These are phyloP conservation scores for Pestalotiopsis sp. DNA, from an alignment of 2,329 filamentous ascomycete species.

Conservation along the genomic window DNA sequence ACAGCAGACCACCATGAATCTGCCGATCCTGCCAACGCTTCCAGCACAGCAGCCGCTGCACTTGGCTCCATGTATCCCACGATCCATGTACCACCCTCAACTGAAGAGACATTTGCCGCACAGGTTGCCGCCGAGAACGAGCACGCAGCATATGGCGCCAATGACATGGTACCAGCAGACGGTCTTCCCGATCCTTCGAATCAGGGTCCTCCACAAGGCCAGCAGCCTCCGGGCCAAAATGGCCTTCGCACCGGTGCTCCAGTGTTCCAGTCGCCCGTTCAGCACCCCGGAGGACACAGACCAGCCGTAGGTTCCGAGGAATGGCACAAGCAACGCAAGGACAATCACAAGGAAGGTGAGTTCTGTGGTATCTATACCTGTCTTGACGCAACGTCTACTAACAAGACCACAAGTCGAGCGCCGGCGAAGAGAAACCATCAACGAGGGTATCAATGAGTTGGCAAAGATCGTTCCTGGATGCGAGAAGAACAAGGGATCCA, in stretches of 20 bases:
- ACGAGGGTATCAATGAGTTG: conserved; percentile 97
- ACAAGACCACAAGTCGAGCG: conserved; percentile 71
- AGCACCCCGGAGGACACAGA: conserved; percentile 50
- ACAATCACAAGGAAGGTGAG: conserved; percentile 98
- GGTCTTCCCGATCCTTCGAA: conserved; percentile 33
- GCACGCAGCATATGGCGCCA: conserved; percentile 36
- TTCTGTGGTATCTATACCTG: conserved; percentile 9
- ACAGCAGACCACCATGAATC: conserved; percentile 46
- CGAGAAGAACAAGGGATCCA: conserved; percentile 98
- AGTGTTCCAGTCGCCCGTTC: not conserved
- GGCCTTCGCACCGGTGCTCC: conserved; percentile 27
- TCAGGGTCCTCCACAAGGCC: conserved; percentile 15
- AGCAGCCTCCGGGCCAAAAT: conserved; percentile 35
- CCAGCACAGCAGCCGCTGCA: conserved; percentile 60
- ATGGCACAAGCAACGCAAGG: conserved; percentile 96
- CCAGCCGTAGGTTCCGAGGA: conserved; percentile 93
- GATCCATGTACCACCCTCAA: conserved; percentile 56
- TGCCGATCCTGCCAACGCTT: conserved; percentile 52
- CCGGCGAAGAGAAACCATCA: conserved; percentile 94
- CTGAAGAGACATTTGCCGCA: conserved; percentile 61
- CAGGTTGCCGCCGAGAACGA: conserved; percentile 42
- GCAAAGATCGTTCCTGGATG: conserved; percentile 97
- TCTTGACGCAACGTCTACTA: conserved; percentile 15
- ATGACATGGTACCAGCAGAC: conserved; percentile 36
- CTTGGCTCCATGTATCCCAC: conserved; percentile 60